These are phyloP conservation scores for Chlorella ohadii DNA, from an alignment of 139 green algal species.

Conservation along the genomic window DNA sequence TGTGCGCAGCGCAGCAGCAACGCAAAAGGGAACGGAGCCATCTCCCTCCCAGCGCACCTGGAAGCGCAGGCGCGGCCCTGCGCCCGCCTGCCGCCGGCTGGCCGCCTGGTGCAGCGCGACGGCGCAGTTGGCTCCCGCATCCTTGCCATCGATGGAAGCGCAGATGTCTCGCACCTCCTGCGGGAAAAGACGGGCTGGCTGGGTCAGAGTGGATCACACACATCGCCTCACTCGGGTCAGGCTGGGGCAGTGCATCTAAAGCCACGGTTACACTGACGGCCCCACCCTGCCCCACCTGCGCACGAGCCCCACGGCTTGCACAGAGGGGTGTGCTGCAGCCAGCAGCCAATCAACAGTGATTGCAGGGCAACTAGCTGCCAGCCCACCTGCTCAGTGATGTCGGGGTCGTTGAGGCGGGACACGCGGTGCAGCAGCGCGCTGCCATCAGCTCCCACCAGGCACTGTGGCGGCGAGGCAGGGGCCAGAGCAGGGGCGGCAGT, in stretches of 20 bases:
- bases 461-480: slow-evolving; percentile 7
- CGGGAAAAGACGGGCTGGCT: neutral
- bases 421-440: slow-evolving; percentile 61
- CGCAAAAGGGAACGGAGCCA: too few species aligned
- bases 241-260: too few species aligned
- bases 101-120: slow-evolving; percentile 19
- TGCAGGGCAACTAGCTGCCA: neutral
- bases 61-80: slow-evolving; percentile 59
- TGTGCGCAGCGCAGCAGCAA: too few species aligned
- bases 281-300: too few species aligned
- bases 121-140: slow-evolving; percentile 47
- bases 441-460: slow-evolving; percentile 64
- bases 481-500: too few species aligned
- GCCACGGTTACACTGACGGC: too few species aligned
- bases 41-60: too few species aligned
- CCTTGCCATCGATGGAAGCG: slow-evolving; percentile 28
- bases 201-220: too few species aligned
- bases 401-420: slow-evolving; percentile 54
- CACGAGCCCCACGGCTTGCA: too few species aligned
- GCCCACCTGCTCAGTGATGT: slow-evolving; percentile 25
- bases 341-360: neutral
- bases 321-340: neutral
- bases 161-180: slow-evolving; percentile 55
- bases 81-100: slow-evolving; percentile 8
- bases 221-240: too few species aligned